These are phyloP conservation scores for Trichothecium sympodiale DNA, from an alignment of 2,329 filamentous ascomycete genomes.

Conservation along the genomic window DNA sequence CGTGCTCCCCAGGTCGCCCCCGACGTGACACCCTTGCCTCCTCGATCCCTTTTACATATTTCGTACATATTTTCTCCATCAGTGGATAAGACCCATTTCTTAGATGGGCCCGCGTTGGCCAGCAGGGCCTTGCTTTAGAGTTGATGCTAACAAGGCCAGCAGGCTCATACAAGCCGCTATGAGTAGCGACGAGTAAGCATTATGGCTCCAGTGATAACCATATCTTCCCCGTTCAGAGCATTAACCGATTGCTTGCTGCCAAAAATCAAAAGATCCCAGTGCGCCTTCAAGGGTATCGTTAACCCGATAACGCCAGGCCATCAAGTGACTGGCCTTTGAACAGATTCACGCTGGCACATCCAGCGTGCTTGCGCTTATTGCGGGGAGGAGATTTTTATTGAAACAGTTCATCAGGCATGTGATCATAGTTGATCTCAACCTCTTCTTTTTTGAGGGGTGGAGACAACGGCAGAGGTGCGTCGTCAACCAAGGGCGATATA, in stretches of 20 bases:
- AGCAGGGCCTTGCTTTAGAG: too few relatives aligned
- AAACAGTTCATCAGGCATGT: constrained; percentile 24
- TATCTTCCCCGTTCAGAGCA: too few relatives aligned
- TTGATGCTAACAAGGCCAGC: too few relatives aligned
- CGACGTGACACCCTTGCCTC: neutral
- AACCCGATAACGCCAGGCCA: too few relatives aligned
- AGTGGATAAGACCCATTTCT: neutral
- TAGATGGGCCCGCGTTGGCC: neutral
- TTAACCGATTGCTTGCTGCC: too few relatives aligned
- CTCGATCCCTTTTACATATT: neutral
- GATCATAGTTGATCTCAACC: constrained; percentile 20
- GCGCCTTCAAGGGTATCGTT: too few relatives aligned
- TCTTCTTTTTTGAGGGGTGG: constrained; percentile 5
- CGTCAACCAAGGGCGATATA: constrained; percentile 5
- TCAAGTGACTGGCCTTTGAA: too few relatives aligned
- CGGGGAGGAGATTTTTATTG: constrained; percentile 2
- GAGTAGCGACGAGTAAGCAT: too few relatives aligned
- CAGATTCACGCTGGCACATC: too few relatives aligned
- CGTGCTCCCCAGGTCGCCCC: neutral
- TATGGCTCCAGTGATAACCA: too few relatives aligned
- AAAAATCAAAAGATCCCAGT: too few relatives aligned
- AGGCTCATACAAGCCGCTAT: too few relatives aligned
- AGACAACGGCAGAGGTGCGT: constrained; percentile 5
- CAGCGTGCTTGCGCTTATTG: neutral
- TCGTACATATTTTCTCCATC: neutral